Base-by-base conservation (phyloP, 805 yeast genomes). In the Zygosaccharomyces pseudorouxii region DNA sequence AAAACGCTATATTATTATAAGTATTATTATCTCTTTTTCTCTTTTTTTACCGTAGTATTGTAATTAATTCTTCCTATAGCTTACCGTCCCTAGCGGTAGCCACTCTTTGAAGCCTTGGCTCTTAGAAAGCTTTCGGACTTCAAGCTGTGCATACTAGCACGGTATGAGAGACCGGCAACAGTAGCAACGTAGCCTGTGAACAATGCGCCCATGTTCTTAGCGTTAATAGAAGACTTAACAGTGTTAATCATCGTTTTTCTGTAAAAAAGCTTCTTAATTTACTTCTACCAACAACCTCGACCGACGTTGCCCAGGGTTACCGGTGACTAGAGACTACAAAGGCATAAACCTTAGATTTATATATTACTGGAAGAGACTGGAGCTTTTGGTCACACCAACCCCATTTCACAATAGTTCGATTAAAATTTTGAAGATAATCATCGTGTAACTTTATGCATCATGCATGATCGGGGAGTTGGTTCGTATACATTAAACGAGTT, bases 161-260 rank as follows among this genome's bases (percentile, higher is more conserved):
- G 55, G 49, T 50, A 55, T 19, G 52, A 39, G 35, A 55, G 46
- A n/a, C 50, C 52, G 18, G 53, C 51, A 18, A 46, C 54, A 14
- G 56, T 52, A 35, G 51, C 48, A 14, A 53, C 44, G 29, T 55
- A 55, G 23, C 55, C 52, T 43, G 52, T 43, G 30, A 54, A 52
- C 30, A 55, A 52, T 38, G 49, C 37, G 23, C 54, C 46, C 28
- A 55, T 47, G 44, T 52, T 51, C 47, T 43, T 56, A 38, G 57
- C 54, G 38, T 54, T 55, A 27, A 52, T 48, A 27, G 55, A 47
- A 25, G 53, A 30, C 47, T 51, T 56, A 23, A 55, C 45, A 29
- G 55, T 48, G 38, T 44, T 50, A 37, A 56, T 56, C 60, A 56
- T 56, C 38, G 37, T 37, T 12, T 18, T 22, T 22, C 23, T 22